Conservation (phyloP, 2,329 filamentous ascomycete genomes). For the Fusarium goolgardi region DNA sequence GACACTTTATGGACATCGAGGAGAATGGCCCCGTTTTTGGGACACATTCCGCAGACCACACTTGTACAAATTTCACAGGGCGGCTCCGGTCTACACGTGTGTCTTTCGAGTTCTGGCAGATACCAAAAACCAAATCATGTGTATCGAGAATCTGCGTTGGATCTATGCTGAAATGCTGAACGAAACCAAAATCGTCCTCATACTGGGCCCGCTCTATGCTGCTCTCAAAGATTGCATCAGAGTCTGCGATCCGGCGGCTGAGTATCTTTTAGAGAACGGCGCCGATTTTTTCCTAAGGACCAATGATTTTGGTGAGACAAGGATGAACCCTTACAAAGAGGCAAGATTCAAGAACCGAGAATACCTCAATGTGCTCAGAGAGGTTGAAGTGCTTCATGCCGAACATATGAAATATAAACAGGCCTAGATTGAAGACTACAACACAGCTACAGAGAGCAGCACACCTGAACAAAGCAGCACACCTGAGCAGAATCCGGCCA, state of each 20-base stretch:
- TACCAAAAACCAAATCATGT: conserved; percentile 57
- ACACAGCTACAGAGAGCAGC: too few relatives aligned
- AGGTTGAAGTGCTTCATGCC: conserved; percentile 47
- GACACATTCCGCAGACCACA: conserved; percentile 68
- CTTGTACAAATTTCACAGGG: conserved; percentile 61
- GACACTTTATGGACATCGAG: conserved; percentile 58
- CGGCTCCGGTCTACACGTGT: conserved; percentile 64
- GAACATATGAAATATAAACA: not conserved
- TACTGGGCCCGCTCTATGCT: conserved; percentile 57
- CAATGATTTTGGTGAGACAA: not conserved
- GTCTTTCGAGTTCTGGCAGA: conserved; percentile 63
- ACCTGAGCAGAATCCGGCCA: too few relatives aligned
- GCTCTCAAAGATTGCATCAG: conserved; percentile 66
- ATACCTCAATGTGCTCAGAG: conserved; percentile 49
- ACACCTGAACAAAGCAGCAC: too few relatives aligned
- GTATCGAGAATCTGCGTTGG: conserved; percentile 61
- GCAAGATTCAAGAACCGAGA: conserved; percentile 48
- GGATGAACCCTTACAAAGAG: conserved; percentile 10
- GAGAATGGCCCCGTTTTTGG: conserved; percentile 70
- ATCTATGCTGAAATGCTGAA: conserved; percentile 69
- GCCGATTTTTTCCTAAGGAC: not conserved
- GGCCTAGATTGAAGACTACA: too few relatives aligned
- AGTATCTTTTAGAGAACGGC: not conserved
- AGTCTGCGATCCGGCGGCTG: conserved; percentile 64
- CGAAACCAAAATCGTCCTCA: conserved; percentile 63